phyloP scores from a whole-genome alignment of 257 asterid genomes.

The Fraxinus americana region DNA sequence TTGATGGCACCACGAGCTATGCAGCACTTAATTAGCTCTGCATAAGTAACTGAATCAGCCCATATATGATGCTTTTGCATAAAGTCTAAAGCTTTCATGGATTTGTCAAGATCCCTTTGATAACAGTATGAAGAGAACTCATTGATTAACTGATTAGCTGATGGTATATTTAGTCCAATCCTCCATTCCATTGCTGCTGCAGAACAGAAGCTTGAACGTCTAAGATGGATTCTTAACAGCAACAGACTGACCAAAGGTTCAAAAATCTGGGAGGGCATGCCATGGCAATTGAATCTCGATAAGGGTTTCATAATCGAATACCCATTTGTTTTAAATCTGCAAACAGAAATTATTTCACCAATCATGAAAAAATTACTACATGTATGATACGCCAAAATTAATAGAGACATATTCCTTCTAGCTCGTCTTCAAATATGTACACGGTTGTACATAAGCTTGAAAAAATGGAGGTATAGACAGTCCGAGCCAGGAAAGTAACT shows the following conservation, averaged over 20 bases:
- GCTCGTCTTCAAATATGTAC: too few relatives aligned
- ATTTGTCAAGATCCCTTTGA: slow-evolving; percentile 63
- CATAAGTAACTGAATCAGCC: slow-evolving; percentile 68
- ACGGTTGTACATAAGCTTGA: too few relatives aligned
- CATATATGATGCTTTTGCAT: slow-evolving; percentile 62
- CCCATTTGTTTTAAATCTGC: slow-evolving; percentile 29
- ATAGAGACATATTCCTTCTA: too few relatives aligned
- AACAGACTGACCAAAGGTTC: slow-evolving; percentile 21
- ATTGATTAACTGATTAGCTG: slow-evolving; percentile 25
- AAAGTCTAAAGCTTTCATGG: slow-evolving; percentile 63
- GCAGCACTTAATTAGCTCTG: slow-evolving; percentile 88
- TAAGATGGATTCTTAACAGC: slow-evolving; percentile 25
- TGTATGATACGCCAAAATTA: too few relatives aligned
- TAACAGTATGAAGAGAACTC: slow-evolving; percentile 58
- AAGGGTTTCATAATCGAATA: slow-evolving; percentile 34
- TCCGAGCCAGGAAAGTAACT: too few relatives aligned
- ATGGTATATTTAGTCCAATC: slow-evolving; percentile 14
- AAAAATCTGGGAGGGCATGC: slow-evolving; percentile 15
- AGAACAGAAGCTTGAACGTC: slow-evolving; percentile 29
- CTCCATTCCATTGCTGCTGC: slow-evolving; percentile 31
- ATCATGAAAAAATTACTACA: too few relatives aligned
- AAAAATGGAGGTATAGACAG: too few relatives aligned
- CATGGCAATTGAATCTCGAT: slow-evolving; percentile 34
- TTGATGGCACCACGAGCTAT: slow-evolving; percentile 58
- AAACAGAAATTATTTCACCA: background rate